Evolutionary conservation across 2,329 filamentous ascomycete species (phyloP).

Genomic region (Corinectria fuckeliana): DNA sequence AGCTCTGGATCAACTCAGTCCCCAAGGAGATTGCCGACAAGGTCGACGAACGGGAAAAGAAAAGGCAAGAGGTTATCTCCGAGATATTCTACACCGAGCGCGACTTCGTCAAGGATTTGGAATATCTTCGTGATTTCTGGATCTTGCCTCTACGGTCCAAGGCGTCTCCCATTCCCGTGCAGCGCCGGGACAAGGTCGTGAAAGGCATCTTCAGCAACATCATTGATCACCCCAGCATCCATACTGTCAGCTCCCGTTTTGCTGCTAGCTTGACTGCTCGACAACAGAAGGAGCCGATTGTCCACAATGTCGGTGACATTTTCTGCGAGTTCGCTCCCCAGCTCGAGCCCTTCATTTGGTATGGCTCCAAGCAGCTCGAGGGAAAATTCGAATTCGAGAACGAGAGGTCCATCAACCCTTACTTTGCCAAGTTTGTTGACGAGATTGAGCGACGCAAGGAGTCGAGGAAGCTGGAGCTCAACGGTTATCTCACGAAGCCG

Average conservation of each 20-base stretch:
- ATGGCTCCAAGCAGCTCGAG: constrained; percentile 93
- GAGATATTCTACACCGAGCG: constrained; percentile 98
- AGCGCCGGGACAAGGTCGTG: constrained; percentile 88
- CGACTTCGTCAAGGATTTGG: constrained; percentile 98
- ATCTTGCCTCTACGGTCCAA: constrained; percentile 87
- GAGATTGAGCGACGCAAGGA: constrained; percentile 96
- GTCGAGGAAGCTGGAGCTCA: constrained; percentile 93
- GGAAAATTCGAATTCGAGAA: constrained; percentile 99
- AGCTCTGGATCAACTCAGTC: constrained; percentile 99
- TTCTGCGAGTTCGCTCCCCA: constrained; percentile 91
- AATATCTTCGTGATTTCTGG: constrained; percentile 98
- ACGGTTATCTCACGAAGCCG: constrained; percentile 96
- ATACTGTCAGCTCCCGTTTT: constrained; percentile 87
- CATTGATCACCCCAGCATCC: constrained; percentile 80
- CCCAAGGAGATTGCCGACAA: constrained; percentile 93
- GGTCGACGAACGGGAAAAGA: constrained; percentile 90
- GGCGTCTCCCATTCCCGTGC: constrained; percentile 85
- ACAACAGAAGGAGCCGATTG: constrained; percentile 89
- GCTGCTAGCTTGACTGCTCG: constrained; percentile 87
- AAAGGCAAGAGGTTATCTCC: constrained; percentile 96
- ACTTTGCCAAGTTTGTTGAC: constrained; percentile 91
- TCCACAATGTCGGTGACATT: constrained; percentile 89
- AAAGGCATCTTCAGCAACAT: constrained; percentile 96
- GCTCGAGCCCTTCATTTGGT: constrained; percentile 95
- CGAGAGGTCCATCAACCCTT: constrained; percentile 84